These are phyloP conservation scores for Apophysomyces ossiformis DNA, from an alignment of 371 early-diverging fungal genomes.

Conservation along the genomic window DNA sequence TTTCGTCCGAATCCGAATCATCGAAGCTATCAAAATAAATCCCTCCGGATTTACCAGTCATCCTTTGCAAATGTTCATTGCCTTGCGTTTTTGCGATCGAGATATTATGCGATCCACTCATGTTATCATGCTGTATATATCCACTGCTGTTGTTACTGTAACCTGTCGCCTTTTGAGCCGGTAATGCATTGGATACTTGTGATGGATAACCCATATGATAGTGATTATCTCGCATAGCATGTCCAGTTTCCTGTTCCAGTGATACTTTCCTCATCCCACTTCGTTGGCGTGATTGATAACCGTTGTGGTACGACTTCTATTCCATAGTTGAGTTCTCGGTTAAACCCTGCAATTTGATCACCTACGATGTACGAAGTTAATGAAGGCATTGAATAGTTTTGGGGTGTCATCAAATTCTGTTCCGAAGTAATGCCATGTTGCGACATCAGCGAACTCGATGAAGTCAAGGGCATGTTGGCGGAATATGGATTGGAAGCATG, in stretches of 20 bases:
- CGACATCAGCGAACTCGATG: neutral
- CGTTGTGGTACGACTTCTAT: neutral
- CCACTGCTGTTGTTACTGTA: too few species aligned
- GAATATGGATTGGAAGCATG: neutral
- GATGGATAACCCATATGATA: neutral
- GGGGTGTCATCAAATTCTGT: neutral
- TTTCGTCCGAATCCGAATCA: conserved; percentile 16
- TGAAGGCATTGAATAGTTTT: conserved; percentile 1
- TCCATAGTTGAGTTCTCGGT: conserved; percentile 10
- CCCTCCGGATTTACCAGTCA: neutral
- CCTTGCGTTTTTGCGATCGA: neutral
- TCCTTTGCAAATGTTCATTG: neutral
- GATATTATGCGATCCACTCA: too few species aligned
- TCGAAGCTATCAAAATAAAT: neutral
- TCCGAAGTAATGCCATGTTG: neutral
- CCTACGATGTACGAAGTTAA: neutral
- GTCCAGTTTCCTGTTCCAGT: neutral
- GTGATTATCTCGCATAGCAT: neutral
- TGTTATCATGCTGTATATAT: too few species aligned
- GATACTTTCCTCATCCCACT: neutral
- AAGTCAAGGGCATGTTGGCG: neutral
- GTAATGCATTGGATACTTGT: neutral
- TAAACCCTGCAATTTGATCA: neutral
- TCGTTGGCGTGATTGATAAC: neutral
- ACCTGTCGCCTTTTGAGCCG: neutral